phyloP scores from a whole-genome alignment of 306 rosid genomes.

The Alnus rubra region DNA sequence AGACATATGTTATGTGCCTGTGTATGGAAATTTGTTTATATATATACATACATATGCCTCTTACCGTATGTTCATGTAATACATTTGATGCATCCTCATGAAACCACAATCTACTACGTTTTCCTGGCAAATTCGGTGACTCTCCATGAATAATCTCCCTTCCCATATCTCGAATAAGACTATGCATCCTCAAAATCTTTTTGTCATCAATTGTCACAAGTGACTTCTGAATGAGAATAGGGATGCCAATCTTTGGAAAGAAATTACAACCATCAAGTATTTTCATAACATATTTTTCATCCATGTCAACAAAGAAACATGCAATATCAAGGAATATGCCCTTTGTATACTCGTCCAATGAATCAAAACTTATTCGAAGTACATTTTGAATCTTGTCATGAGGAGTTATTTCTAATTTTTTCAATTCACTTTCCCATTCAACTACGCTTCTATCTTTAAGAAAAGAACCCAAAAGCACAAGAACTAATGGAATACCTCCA shows the following conservation, averaged over 20 bases:
- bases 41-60: not conserved
- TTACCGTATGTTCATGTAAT: not conserved
- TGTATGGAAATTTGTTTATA: accelerated
- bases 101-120: slow-evolving; percentile 27
- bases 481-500: slow-evolving; percentile 46
- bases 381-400: slow-evolving; percentile 28
- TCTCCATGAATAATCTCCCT: slow-evolving; percentile 30
- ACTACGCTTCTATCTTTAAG: slow-evolving; percentile 12
- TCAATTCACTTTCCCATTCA: slow-evolving; percentile 32
- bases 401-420: slow-evolving; percentile 27
- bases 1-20: not conserved
- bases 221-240: slow-evolving; percentile 26
- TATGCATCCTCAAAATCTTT: slow-evolving; percentile 26
- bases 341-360: slow-evolving; percentile 6
- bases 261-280: slow-evolving; percentile 37
- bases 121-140: slow-evolving; percentile 3
- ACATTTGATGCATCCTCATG: not conserved
- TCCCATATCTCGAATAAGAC: slow-evolving; percentile 44
- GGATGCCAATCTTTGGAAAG: slow-evolving; percentile 31
- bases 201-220: slow-evolving; percentile 22
- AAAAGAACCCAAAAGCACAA: slow-evolving; percentile 42
- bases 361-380: slow-evolving; percentile 34
- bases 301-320: slow-evolving; percentile 42
- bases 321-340: slow-evolving; percentile 44
- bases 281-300: slow-evolving; percentile 1